Conservation (phyloP, 306 rosid genomes). For the Dicorynia guianensis region DNA sequence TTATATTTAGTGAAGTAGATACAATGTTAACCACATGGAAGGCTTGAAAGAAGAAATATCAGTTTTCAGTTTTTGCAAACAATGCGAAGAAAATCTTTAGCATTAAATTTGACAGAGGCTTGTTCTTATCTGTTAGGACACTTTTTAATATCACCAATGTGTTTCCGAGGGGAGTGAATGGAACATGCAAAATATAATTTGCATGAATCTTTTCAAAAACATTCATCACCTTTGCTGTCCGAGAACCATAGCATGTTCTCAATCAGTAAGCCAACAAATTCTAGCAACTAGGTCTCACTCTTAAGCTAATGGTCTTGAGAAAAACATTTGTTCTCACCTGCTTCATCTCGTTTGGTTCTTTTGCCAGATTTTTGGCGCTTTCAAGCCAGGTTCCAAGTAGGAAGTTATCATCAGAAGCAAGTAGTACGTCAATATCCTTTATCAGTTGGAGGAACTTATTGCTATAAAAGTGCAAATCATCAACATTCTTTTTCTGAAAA, state of each 20-base stretch:
- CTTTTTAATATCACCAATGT: neutral
- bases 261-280: neutral
- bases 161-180: neutral
- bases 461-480: slow-evolving; percentile 62
- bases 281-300: slow-evolving; percentile 9
- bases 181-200: slow-evolving; percentile 4
- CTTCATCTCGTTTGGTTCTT: slow-evolving; percentile 62
- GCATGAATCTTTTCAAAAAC: neutral
- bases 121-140: neutral
- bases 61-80: slow-evolving; percentile 1
- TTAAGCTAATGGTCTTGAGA: slow-evolving; percentile 8
- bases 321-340: slow-evolving; percentile 59
- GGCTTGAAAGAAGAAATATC: neutral
- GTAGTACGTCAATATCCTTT: slow-evolving; percentile 78
- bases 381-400: slow-evolving; percentile 95
- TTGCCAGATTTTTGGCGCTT: slow-evolving; percentile 78
- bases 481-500: slow-evolving; percentile 57
- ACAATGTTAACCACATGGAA: neutral
- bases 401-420: slow-evolving; percentile 84
- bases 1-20: neutral
- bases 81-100: neutral
- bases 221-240: neutral
- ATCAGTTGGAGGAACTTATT: slow-evolving; percentile 72
- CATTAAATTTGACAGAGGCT: neutral
- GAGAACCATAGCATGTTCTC: neutral